These are phyloP conservation scores for Juncus effusus DNA, from an alignment of 176 grass and related monocot genomes.

Conservation along the genomic window DNA sequence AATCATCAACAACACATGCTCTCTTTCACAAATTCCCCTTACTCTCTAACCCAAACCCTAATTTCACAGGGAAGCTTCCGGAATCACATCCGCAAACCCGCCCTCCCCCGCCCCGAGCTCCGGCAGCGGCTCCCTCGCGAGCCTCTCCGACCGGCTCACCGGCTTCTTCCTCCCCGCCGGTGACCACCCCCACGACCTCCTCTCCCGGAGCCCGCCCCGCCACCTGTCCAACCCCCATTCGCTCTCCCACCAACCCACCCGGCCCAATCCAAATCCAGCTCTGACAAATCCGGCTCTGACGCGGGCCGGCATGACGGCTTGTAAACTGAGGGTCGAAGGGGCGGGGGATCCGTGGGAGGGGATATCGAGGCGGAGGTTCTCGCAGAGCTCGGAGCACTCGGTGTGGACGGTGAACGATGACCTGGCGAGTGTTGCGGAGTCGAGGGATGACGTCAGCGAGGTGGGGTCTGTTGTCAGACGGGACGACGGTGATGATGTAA, in stretches of 20 bases:
- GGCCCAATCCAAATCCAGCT: neutral
- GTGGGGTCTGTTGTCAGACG: neutral
- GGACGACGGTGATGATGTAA: too few species aligned
- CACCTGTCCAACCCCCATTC: slow-evolving; percentile 31
- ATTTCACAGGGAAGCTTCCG: slow-evolving; percentile 41
- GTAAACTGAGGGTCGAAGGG: neutral
- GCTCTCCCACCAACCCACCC: neutral
- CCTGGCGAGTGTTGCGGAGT: neutral
- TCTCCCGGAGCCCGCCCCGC: slow-evolving; percentile 24
- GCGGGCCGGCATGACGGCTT: neutral
- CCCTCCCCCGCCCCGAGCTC: slow-evolving; percentile 32
- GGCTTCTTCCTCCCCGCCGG: slow-evolving; percentile 23
- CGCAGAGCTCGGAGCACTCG: neutral
- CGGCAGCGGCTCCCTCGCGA: slow-evolving; percentile 33
- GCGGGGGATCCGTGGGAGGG: slow-evolving; percentile 11
- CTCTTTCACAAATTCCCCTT: neutral
- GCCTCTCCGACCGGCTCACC: slow-evolving; percentile 30
- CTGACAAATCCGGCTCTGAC: neutral
- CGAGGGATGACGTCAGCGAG: slow-evolving; percentile 6
- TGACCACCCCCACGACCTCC: slow-evolving; percentile 11
- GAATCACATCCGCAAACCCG: slow-evolving; percentile 29
- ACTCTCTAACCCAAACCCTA: neutral
- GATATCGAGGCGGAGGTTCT: neutral
- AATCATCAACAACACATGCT: too few species aligned
- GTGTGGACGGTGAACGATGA: neutral